Evolutionary conservation across 345 rosid genomes (phyloP).

Genomic region (Populus tremula): DNA sequence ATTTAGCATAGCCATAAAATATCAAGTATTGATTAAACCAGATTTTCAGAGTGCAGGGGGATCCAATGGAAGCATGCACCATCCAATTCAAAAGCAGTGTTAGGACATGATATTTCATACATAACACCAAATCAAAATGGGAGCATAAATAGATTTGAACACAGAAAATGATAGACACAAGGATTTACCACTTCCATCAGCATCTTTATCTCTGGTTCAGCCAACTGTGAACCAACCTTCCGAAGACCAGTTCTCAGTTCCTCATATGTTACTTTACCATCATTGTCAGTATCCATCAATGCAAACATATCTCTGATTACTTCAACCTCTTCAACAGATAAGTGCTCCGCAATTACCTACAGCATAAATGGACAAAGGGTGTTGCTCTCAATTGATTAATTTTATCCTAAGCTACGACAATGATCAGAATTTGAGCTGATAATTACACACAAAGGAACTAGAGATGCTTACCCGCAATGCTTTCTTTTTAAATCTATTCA

Average conservation of each 20-base stretch:
- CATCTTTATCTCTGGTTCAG: constrained; percentile 93
- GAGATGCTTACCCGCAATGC: constrained; percentile 67
- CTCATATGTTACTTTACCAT: constrained; percentile 75
- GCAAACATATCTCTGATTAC: constrained; percentile 86
- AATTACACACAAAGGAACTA: constrained; percentile 6
- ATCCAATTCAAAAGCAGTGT: background rate
- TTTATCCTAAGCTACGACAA: background rate
- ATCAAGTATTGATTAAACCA: background rate
- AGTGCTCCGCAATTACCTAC: constrained; percentile 94
- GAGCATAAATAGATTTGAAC: background rate
- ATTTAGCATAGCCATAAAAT: background rate
- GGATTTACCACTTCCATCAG: constrained; percentile 91
- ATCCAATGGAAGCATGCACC: constrained; percentile 7
- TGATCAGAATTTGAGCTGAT: constrained; percentile 1
- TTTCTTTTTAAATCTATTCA: constrained; percentile 95
- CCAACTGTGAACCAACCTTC: constrained; percentile 85
- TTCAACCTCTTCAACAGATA: constrained; percentile 81
- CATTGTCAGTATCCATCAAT: constrained; percentile 82
- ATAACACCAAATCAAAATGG: background rate
- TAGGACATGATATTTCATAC: background rate
- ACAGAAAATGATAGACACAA: background rate
- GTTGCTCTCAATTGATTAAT: constrained; percentile 2
- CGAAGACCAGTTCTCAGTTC: constrained; percentile 89
- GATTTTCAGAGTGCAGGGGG: background rate
- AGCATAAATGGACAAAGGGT: constrained; percentile 21